phyloP scores from a whole-genome alignment of 306 rosid species.

The Trichosanthes cucumerina region DNA sequence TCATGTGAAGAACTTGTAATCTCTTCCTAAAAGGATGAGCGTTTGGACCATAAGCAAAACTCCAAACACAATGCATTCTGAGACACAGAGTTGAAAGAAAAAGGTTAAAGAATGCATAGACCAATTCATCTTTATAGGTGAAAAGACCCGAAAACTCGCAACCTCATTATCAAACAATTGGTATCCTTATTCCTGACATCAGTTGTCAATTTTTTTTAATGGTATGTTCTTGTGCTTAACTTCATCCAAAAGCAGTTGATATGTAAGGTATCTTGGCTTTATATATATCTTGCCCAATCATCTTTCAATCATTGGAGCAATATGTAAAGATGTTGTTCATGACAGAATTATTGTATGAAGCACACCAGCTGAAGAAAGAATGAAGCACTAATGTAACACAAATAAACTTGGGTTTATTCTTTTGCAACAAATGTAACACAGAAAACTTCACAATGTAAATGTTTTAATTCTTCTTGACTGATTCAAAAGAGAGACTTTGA shows the following conservation, averaged over 20 bases:
- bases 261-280: conserved; percentile 55
- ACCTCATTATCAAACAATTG: not conserved
- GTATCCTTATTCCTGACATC: not conserved
- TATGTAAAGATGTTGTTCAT: conserved; percentile 21
- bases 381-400: not conserved
- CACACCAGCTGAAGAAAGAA: not conserved
- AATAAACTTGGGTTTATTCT: not conserved
- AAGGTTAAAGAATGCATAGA: not conserved
- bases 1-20: conserved; percentile 8
- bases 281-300: conserved; percentile 61
- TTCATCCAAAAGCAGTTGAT: conserved; percentile 61
- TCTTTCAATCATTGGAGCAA: conserved; percentile 58
- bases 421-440: not conserved
- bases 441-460: not conserved
- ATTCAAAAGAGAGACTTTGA: not conserved
- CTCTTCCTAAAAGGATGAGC: conserved; percentile 35
- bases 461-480: not conserved
- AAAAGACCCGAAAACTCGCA: not conserved
- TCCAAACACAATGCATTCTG: conserved; percentile 72
- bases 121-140: not conserved
- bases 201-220: not conserved
- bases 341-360: conserved; percentile 25
- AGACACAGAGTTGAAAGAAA: not conserved
- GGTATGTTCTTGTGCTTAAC: conserved; percentile 45
- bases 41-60: conserved; percentile 38